Conservation (phyloP, 2,329 filamentous ascomycete species). For the Ascochyta pisi region DNA sequence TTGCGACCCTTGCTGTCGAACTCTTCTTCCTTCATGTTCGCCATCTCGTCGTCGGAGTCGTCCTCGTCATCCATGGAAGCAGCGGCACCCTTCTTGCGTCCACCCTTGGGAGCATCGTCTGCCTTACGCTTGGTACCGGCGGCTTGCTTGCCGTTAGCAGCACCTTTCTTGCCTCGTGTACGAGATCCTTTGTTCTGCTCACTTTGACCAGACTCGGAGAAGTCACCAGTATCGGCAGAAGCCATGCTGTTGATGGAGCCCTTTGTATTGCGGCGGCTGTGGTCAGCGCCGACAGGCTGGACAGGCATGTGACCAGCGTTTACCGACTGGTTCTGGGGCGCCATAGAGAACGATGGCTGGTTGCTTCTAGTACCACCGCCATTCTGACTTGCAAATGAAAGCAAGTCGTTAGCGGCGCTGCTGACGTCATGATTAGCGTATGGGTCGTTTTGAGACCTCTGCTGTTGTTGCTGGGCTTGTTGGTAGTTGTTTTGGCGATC, state of each 20-base stretch:
- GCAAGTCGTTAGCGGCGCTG: slow-evolving; percentile 92
- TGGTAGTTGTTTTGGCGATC: slow-evolving; percentile 64
- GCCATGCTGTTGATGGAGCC: slow-evolving; percentile 65
- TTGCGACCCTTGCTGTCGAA: slow-evolving; percentile 69
- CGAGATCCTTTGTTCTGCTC: slow-evolving; percentile 63
- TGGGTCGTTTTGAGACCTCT: slow-evolving; percentile 61
- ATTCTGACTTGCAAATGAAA: slow-evolving; percentile 79
- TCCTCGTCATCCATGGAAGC: slow-evolving; percentile 57
- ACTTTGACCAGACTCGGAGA: slow-evolving; percentile 75
- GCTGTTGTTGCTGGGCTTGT: slow-evolving; percentile 49
- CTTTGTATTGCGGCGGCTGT: slow-evolving; percentile 59
- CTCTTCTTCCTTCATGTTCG: slow-evolving; percentile 48
- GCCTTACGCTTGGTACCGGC: slow-evolving; percentile 72
- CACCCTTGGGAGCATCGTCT: slow-evolving; percentile 72
- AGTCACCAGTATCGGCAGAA: slow-evolving; percentile 64
- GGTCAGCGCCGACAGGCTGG: slow-evolving; percentile 57
- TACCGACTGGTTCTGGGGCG: slow-evolving; percentile 47
- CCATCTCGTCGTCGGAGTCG: slow-evolving; percentile 47
- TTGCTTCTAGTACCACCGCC: slow-evolving; percentile 64
- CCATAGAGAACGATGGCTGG: slow-evolving; percentile 58
- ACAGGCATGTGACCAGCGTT: slow-evolving; percentile 56
- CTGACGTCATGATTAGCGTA: slow-evolving; percentile 90
- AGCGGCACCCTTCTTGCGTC: slow-evolving; percentile 70
- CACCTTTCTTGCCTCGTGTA: slow-evolving; percentile 47
- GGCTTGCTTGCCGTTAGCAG: slow-evolving; percentile 44